Base-by-base conservation (phyloP, 495 filamentous ascomycete genomes). In the Thozetella sp. region DNA sequence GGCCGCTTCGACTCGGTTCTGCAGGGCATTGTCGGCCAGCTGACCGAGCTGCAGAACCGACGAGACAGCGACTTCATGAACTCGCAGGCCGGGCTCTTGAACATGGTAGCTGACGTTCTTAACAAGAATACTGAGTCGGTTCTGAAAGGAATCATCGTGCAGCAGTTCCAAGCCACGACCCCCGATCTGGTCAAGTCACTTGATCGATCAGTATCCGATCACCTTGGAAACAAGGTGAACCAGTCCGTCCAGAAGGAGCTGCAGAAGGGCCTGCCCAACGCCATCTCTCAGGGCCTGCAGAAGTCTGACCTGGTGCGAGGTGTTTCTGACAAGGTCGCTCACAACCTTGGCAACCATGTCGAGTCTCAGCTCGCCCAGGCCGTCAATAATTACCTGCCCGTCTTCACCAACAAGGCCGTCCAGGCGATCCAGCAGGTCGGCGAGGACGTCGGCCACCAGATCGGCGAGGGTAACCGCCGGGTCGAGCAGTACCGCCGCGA, bases 61-160 rank as follows among this genome's bases (percentile, higher is more conserved):
- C 69, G 76, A 2, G 71, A 74, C 34, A 68, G 76, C 17, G 69
- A 63, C 11, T 78, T 73, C 56, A 73, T 74, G 57, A 70, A 64
- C 57, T 78, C 74, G 56, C 77, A 81, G 60, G 74, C 72, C 11
- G 62, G 74, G 13, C 64, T 99, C 27, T 82, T 99, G 54, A 90
- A 92, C 22, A 80, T 97, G 46, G 91, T 99, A 10, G 95, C 93
- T 1, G 87, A 84, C 54, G 94, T 95, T 13, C 80, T 99, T 20
- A 90, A 92, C 20, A 89, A 95, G 50, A 98, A 97, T 61, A 91
- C 96, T 25, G 93, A 97, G 70, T 84, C 88, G 64, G 89, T 88
- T 23, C 80, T 97, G 27, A 76, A 84, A 24, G 84, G 83, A 25
- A 88, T 96, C 57, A 84, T 97, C 54, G 81, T 79, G 24, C 73